Percentiles rank a stretch among this genome's conserved stretches.
These are phyloP conservation scores for Erodium maritimum DNA, from an alignment of 345 rosid species.

Conservation along the genomic window DNA sequence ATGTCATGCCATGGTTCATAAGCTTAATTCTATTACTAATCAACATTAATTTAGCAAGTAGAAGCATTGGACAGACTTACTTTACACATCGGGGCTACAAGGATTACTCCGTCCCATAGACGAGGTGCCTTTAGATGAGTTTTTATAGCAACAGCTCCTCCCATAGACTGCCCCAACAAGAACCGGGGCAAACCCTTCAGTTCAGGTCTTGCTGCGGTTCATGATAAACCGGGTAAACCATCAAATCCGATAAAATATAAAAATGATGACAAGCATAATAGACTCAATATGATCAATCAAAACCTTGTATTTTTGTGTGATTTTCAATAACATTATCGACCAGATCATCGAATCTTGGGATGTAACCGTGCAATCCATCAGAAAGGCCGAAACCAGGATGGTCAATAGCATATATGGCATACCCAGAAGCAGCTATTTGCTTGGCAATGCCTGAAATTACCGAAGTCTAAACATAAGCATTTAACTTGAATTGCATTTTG, in stretches of 20 bases:
- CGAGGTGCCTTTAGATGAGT: conserved; percentile 60
- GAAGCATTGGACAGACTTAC: conserved; percentile 24
- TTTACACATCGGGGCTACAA: conserved; percentile 95
- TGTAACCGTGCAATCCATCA: conserved; percentile 85
- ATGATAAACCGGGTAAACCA: background rate
- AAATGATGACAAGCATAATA: no score
- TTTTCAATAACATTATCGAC: conserved; percentile 64
- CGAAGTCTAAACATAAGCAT: no score
- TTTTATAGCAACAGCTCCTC: conserved; percentile 88
- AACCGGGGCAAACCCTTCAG: conserved; percentile 57
- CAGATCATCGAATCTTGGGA: conserved; percentile 58
- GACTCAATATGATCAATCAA: background rate
- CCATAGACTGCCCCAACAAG: conserved; percentile 90
- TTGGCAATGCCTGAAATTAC: conserved; percentile 60
- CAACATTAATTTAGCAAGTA: no score
- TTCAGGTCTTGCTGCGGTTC: conserved; percentile 50
- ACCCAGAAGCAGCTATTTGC: conserved; percentile 58
- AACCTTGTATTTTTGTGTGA: conserved; percentile 74
- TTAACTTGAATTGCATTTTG: no score
- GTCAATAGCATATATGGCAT: conserved; percentile 72
- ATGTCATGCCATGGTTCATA: no score
- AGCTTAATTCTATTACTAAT: no score
- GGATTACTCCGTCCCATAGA: conserved; percentile 87
- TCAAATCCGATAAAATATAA: no score
- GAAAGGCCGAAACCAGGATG: conserved; percentile 94